A percentile compares a stretch with the other conserved stretches of the same genome.
These are phyloP conservation scores for Hortiboletus flavorubellus DNA, from an alignment of 768 basidiomycete genomes.

Conservation along the genomic window DNA sequence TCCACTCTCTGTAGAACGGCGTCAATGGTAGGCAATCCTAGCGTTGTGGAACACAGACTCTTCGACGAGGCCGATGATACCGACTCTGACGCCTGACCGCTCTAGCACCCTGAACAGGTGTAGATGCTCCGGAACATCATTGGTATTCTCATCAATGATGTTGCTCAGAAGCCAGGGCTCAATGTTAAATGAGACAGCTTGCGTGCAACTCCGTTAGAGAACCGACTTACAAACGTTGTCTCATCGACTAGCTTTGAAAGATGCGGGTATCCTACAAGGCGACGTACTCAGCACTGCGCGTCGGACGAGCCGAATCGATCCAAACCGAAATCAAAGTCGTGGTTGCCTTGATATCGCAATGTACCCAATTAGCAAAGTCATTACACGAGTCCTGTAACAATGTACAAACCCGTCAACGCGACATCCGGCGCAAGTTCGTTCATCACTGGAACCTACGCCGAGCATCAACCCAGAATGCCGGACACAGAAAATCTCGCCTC, in stretches of 20 bases:
- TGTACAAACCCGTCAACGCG: slow-evolving; percentile 64
- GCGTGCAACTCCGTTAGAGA: not conserved
- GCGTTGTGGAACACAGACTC: slow-evolving; percentile 43
- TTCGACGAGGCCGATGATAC: slow-evolving; percentile 84
- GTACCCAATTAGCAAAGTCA: slow-evolving; percentile 1
- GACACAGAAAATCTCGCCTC: slow-evolving; percentile 10
- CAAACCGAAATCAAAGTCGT: slow-evolving; percentile 86
- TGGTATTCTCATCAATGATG: slow-evolving; percentile 67
- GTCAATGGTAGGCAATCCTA: not conserved
- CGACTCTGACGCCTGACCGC: slow-evolving; percentile 64
- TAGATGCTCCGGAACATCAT: slow-evolving; percentile 55
- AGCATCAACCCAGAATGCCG: not conserved
- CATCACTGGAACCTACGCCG: slow-evolving; percentile 71
- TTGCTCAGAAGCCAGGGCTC: slow-evolving; percentile 91
- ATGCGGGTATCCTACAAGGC: slow-evolving; percentile 52
- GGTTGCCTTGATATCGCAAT: slow-evolving; percentile 56
- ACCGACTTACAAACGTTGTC: slow-evolving; percentile 64
- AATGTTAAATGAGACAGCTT: not conserved
- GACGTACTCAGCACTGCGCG: not conserved
- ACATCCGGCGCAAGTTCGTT: slow-evolving; percentile 74
- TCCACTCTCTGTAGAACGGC: slow-evolving; percentile 67
- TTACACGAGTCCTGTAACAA: not conserved
- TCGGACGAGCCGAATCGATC: not conserved
- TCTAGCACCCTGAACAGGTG: slow-evolving; percentile 65
- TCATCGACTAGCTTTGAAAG: slow-evolving; percentile 64